These are phyloP conservation scores for Annulohypoxylon moriforme DNA, from an alignment of 495 filamentous ascomycete genomes.

Conservation along the genomic window DNA sequence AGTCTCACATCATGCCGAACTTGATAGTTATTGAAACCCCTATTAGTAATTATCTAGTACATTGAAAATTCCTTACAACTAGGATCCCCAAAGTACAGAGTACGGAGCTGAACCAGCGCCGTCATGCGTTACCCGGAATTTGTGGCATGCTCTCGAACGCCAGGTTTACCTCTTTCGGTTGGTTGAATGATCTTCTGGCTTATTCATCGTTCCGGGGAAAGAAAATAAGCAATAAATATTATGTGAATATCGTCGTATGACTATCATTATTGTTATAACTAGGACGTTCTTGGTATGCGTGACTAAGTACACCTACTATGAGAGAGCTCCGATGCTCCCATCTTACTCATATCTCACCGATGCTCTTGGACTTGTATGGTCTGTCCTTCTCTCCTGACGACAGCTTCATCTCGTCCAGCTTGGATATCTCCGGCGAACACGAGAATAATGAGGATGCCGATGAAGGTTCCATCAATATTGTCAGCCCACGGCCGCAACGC, in stretches of 20 bases:
- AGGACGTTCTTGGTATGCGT: constrained; percentile 12
- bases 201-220: not conserved
- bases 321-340: constrained; percentile 3
- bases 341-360: constrained; percentile 29
- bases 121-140: not conserved
- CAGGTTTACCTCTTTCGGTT: not conserved
- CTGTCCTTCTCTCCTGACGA: not conserved
- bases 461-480: constrained; percentile 14
- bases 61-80: not conserved
- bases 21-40: not conserved
- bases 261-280: constrained; percentile 10
- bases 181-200: not conserved
- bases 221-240: constrained; percentile 33
- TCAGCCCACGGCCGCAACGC: not conserved
- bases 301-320: constrained; percentile 3
- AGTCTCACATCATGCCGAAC: constrained; percentile 5
- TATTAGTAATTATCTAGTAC: no score
- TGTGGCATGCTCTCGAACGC: not conserved
- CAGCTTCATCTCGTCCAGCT: not conserved
- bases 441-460: not conserved
- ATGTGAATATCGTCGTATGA: constrained; percentile 2
- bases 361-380: not conserved
- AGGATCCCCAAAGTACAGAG: not conserved
- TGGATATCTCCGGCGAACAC: not conserved
- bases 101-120: not conserved